phyloP scores from a whole-genome alignment of 2,329 filamentous ascomycete genomes.

The Rosellinia necatrix region DNA sequence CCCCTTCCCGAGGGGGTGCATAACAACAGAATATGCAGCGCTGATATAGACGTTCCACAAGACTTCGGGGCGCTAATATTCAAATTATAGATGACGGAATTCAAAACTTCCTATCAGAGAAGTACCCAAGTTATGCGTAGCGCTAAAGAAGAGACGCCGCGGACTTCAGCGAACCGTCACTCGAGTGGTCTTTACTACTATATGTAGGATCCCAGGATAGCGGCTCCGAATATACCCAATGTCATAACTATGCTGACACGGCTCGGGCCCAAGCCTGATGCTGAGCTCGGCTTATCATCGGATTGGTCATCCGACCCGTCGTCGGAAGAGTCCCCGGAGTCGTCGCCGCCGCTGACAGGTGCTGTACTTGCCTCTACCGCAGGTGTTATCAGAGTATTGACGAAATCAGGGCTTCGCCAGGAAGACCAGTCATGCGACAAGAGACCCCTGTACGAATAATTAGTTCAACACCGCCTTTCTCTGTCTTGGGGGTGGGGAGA shows the following conservation, averaged over 20 bases:
- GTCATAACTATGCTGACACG: neutral
- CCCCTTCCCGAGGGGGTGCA: no score
- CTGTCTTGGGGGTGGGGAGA: no score
- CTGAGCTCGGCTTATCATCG: conserved; percentile 16
- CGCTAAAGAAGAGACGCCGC: neutral
- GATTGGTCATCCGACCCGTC: conserved; percentile 12
- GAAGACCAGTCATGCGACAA: conserved; percentile 57
- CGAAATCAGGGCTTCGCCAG: conserved; percentile 51
- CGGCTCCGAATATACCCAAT: conserved; percentile 1
- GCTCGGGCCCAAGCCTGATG: neutral
- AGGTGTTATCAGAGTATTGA: conserved; percentile 39
- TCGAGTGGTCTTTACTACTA: neutral
- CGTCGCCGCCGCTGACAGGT: conserved; percentile 23
- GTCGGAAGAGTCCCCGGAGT: conserved; percentile 3
- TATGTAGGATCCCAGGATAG: neutral
- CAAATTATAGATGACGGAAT: no score
- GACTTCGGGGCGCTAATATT: no score
- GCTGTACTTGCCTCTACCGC: conserved; percentile 30
- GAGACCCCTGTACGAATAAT: conserved; percentile 47
- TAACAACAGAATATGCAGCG: no score
- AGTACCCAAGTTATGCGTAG: no score
- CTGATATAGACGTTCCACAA: no score
- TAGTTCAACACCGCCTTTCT: conserved; percentile 6
- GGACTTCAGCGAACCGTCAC: neutral
- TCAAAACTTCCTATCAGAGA: no score